These are phyloP conservation scores for Xylaria sp. DNA, from an alignment of 2,329 filamentous ascomycete genomes.

Conservation along the genomic window DNA sequence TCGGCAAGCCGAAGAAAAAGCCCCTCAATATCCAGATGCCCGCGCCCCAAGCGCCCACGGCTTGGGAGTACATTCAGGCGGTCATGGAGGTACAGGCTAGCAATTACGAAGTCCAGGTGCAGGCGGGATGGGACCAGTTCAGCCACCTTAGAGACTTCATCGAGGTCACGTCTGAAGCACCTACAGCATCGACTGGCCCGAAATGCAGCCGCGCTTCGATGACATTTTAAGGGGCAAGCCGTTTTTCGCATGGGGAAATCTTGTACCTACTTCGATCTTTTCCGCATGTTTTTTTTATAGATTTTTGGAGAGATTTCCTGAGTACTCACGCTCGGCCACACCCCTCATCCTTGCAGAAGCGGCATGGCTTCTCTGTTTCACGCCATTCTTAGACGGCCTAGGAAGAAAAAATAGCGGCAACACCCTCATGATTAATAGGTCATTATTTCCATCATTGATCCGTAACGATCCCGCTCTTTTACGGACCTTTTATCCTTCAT, in stretches of 20 bases:
- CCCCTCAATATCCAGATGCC: conserved; percentile 40
- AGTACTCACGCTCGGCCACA: too few species aligned
- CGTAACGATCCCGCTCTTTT: background rate
- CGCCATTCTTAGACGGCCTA: background rate
- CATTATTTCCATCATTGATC: background rate
- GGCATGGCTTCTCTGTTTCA: background rate
- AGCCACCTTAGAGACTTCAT: conserved; percentile 41
- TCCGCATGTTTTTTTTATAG: too few species aligned
- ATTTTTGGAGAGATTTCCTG: too few species aligned
- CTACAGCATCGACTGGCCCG: background rate
- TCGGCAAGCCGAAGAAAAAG: conserved; percentile 36
- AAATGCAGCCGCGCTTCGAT: conserved; percentile 3
- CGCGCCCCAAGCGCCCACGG: conserved; percentile 34
- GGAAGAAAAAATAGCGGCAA: background rate
- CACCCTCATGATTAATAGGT: background rate
- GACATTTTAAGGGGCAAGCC: conserved; percentile 9
- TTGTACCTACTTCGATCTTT: too few species aligned
- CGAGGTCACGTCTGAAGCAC: conserved; percentile 22
- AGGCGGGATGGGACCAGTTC: conserved; percentile 44
- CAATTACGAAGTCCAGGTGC: conserved; percentile 33
- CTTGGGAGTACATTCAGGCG: conserved; percentile 42
- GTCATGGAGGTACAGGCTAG: conserved; percentile 43
- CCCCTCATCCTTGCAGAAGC: background rate
- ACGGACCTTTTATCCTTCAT: background rate
- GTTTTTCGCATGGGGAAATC: too few species aligned